Base-by-base conservation (phyloP, 2,329 filamentous ascomycete species). In the Microthyrium microscopicum region DNA sequence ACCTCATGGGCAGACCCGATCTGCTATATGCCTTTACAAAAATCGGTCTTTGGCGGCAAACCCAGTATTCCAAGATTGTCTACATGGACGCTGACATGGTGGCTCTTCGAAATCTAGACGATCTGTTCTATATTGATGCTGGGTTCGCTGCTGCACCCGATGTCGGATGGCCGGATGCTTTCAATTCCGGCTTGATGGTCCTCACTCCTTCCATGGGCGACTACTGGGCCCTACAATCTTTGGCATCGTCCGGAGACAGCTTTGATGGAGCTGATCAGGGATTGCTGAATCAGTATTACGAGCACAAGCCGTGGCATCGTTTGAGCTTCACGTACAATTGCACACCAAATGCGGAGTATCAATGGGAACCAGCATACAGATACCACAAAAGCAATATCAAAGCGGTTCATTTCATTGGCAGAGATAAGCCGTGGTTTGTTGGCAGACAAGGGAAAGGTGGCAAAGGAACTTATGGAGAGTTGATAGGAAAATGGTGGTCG, bases 191-290 rank as follows among this genome's bases (percentile, higher is more conserved):
- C 48, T 73, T 98, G 45, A 91, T 98, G 83, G 83, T 84, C 22
- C 57, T 98, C 39, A 77, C 68, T 12, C 89, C 89, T 21, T 78
- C 87, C 55, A 64, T 85, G 68, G 78, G 77, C 37, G 85, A 92
- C 44, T 95, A 85, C 56, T 77, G 83, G 57, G 79, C 82, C 26
- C 66, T 98, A 50, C 64, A 74, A 41, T 81, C 80, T 41, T 73
- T 94, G 65, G 84, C 89, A 18, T 70, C 84, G 44, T 67, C 75
- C 35, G 85, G 85, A 18, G 80, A 87, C 51, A 94, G 85, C 42
- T 98, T 98, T 50, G 89, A 98, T 52, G 89, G 89, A 31, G 89
- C 89, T 24, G 89, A 98, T 52, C 89, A 98, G 57, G 89, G 89
- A 35, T 62, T 98, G 33, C 60, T 98, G 45, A 98, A 98, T 54